Evolutionary conservation across 768 basidiomycete genomes (phyloP).

Genomic region (Termitomyces sp.): DNA sequence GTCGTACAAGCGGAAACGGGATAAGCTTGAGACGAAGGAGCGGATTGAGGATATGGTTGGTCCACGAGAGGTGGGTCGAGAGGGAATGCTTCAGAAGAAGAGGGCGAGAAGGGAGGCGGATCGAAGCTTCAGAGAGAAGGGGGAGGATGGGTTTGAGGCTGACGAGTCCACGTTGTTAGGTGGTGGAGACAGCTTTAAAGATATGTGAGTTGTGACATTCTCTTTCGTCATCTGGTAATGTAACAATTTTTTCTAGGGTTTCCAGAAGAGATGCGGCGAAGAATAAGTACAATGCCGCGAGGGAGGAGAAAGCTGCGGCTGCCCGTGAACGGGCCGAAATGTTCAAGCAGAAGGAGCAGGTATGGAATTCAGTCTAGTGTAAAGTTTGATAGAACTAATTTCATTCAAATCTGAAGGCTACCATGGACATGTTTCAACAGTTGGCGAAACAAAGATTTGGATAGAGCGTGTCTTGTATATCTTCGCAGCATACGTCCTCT

Average conservation of each 20-base stretch:
- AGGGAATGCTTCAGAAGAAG: conserved; percentile 88
- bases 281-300: conserved; percentile 43
- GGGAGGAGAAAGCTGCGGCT: conserved; percentile 48
- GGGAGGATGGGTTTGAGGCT: conserved; percentile 73
- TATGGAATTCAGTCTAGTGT: conserved; percentile 5
- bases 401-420: conserved; percentile 40
- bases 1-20: conserved; percentile 60
- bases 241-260: conserved; percentile 42
- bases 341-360: conserved; percentile 75
- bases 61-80: conserved; percentile 77
- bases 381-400: not conserved
- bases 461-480: not conserved
- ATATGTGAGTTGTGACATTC: conserved; percentile 48
- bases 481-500: not conserved
- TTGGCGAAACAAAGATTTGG: conserved; percentile 39
- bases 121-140: conserved; percentile 67
- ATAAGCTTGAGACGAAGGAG: conserved; percentile 62
- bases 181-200: conserved; percentile 78
- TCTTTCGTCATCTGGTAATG: not conserved
- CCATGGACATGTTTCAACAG: conserved; percentile 96
- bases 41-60: conserved; percentile 74
- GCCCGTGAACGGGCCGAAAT: conserved; percentile 60
- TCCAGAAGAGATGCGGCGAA: conserved; percentile 73
- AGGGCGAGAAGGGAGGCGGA: conserved; percentile 69
- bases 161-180: conserved; percentile 81